These are phyloP conservation scores for Exophiala alcalophila DNA, from an alignment of 2,329 filamentous ascomycete genomes.

Conservation along the genomic window DNA sequence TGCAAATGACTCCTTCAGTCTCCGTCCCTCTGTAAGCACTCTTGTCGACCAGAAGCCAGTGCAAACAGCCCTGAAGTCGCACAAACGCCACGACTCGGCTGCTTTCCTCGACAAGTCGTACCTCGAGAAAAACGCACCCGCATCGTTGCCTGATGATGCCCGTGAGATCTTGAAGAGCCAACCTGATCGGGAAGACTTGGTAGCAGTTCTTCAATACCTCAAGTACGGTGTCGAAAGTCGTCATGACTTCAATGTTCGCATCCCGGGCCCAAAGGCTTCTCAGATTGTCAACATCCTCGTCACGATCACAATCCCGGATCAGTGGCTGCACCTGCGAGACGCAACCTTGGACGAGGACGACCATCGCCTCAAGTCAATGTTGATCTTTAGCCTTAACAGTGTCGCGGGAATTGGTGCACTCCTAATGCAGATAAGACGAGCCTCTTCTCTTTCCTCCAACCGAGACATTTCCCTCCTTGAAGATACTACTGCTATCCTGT, in stretches of 20 bases:
- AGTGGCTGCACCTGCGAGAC: conserved; percentile 57
- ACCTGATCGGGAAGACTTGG: conserved; percentile 59
- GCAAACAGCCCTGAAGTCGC: conserved; percentile 6
- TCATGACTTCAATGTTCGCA: conserved; percentile 50
- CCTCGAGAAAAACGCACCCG: conserved; percentile 13
- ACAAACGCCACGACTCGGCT: conserved; percentile 25
- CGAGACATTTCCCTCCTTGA: conserved; percentile 35
- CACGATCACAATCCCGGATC: conserved; percentile 72
- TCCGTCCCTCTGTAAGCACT: conserved; percentile 28
- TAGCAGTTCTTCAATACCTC: conserved; percentile 54
- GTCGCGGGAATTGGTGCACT: conserved; percentile 76
- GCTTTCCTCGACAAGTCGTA: conserved; percentile 29
- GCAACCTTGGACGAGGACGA: conserved; percentile 13
- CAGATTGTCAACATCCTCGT: conserved; percentile 75
- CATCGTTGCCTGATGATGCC: conserved; percentile 45
- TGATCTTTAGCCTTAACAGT: conserved; percentile 67
- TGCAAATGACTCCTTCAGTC: conserved; percentile 15
- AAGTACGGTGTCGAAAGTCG: conserved; percentile 32
- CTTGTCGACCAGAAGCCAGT: conserved; percentile 35
- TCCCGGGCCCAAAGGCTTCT: conserved; percentile 65
- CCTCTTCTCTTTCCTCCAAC: conserved; percentile 44
- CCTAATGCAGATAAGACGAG: conserved; percentile 63
- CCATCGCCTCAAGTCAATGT: conserved; percentile 39
- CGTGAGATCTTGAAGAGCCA: conserved; percentile 61
- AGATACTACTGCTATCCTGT: conserved; percentile 39